These are phyloP conservation scores for Microbotryomycetes sp. DNA, from an alignment of 1,284 basidiomycete species.

Conservation along the genomic window DNA sequence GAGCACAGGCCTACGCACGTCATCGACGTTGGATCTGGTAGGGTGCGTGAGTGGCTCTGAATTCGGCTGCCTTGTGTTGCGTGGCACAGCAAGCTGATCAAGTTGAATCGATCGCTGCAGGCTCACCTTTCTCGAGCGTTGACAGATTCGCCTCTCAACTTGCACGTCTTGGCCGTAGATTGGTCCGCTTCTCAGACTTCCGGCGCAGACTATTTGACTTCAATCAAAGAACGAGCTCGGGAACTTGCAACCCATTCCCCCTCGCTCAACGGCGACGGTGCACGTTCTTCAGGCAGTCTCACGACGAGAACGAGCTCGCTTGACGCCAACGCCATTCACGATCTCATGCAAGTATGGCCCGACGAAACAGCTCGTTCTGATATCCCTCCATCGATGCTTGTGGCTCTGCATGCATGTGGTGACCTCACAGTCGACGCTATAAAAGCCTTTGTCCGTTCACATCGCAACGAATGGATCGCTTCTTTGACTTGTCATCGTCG, in stretches of 20 bases:
- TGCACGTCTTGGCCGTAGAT: conserved; percentile 31
- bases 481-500: background rate
- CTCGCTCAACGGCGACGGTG: background rate
- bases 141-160: conserved; percentile 13
- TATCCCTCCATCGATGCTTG: conserved; percentile 11
- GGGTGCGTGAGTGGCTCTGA: conserved; percentile 7
- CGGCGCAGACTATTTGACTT: conserved; percentile 19
- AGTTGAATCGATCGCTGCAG: background rate
- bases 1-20: conserved; percentile 10
- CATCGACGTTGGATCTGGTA: conserved; percentile 27
- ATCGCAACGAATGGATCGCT: background rate
- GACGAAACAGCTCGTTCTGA: background rate
- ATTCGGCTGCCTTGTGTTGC: too few species aligned
- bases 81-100: background rate
- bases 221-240: background rate
- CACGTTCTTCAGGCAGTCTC: background rate
- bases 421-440: conserved; percentile 24
- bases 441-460: conserved; percentile 7
- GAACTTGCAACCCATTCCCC: background rate
- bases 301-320: conserved; percentile 22
- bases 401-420: conserved; percentile 29
- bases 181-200: conserved; percentile 21
- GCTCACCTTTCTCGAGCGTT: conserved; percentile 28
- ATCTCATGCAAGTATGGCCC: conserved; percentile 11
- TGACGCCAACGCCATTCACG: conserved; percentile 11